These are phyloP conservation scores for Lathyrus oleraceus DNA, from an alignment of 306 rosid genomes.

Conservation along the genomic window DNA sequence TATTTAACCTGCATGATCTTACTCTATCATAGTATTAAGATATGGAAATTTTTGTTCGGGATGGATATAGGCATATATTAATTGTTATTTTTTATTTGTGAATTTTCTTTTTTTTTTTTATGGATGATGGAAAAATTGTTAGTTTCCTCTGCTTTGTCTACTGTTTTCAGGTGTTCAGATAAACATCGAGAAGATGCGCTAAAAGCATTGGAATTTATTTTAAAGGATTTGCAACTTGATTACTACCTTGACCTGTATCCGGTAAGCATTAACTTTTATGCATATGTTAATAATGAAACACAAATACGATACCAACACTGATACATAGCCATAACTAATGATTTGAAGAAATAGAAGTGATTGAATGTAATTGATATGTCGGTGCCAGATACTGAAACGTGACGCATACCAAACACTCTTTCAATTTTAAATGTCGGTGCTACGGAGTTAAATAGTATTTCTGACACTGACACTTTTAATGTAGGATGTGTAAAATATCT, in stretches of 20 bases:
- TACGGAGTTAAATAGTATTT: too few species aligned
- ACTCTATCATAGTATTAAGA: not conserved
- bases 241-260: conserved; percentile 74
- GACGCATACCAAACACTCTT: too few species aligned
- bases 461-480: too few species aligned
- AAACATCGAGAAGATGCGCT: conserved; percentile 76
- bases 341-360: not conserved
- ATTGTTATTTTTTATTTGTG: too few species aligned
- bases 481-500: too few species aligned
- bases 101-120: too few species aligned
- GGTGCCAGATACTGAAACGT: too few species aligned
- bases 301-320: not conserved
- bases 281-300: not conserved
- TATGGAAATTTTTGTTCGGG: not conserved
- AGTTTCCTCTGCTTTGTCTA: conserved; percentile 7
- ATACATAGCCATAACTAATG: not conserved
- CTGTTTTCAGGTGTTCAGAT: conserved; percentile 56
- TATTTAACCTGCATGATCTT: not conserved
- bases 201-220: conserved; percentile 57
- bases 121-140: too few species aligned
- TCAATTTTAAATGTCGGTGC: too few species aligned
- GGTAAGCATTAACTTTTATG: conserved; percentile 35
- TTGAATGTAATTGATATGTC: too few species aligned
- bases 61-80: too few species aligned
- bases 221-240: conserved; percentile 67